phyloP scores from a whole-genome alignment of 805 yeast genomes.

The Metschnikowia rubicola region DNA sequence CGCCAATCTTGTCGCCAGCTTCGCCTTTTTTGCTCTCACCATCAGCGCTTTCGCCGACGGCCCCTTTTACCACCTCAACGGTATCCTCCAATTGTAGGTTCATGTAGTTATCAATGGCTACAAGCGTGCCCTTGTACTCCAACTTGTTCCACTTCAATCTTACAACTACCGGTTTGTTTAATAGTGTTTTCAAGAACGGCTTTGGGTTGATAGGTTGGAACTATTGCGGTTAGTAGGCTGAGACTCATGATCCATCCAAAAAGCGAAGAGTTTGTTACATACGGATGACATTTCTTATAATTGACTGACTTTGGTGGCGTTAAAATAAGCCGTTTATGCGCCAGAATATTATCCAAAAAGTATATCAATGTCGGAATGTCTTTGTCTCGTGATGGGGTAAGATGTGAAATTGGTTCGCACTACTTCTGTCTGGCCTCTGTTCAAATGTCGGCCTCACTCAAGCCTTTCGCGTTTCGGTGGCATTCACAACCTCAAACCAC shows the following conservation, averaged over 20 bases:
- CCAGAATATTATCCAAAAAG: too few relatives aligned
- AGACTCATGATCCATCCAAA: too few relatives aligned
- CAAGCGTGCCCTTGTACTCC: constrained; percentile 75
- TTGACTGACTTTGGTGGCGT: too few relatives aligned
- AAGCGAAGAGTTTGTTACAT: neutral
- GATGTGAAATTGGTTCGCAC: too few relatives aligned
- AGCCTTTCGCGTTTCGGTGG: too few relatives aligned
- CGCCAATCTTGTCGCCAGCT: constrained; percentile 49
- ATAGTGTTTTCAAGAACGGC: constrained; percentile 77
- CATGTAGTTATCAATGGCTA: constrained; percentile 89
- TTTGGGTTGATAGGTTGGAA: constrained; percentile 79
- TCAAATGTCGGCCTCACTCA: too few relatives aligned
- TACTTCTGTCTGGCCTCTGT: too few relatives aligned
- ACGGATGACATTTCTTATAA: constrained; percentile 9
- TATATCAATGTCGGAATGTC: too few relatives aligned
- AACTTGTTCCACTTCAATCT: constrained; percentile 88
- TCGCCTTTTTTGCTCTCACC: constrained; percentile 27
- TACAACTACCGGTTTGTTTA: constrained; percentile 68
- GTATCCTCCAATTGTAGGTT: constrained; percentile 70
- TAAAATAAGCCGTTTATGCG: neutral
- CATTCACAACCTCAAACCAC: too few relatives aligned
- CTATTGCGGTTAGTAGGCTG: constrained; percentile 10
- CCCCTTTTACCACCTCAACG: constrained; percentile 42
- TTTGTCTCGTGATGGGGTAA: too few relatives aligned
- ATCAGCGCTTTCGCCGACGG: constrained; percentile 26